Evolutionary conservation across 495 filamentous ascomycete genomes (phyloP), one percentile per base, ranked within the genome.

Genomic region (Trichoderma asperelloides): DNA sequence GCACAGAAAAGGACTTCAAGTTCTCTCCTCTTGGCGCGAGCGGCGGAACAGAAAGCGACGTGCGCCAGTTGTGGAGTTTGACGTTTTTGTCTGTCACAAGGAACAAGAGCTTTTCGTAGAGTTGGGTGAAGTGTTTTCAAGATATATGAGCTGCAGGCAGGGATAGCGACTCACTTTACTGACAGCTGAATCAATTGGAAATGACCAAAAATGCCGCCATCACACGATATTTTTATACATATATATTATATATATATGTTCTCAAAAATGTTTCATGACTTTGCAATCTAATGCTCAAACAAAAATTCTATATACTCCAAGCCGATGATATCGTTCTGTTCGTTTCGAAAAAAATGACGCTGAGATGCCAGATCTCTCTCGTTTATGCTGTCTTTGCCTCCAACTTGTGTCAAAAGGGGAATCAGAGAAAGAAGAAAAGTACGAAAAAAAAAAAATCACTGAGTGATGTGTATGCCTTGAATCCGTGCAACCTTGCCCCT

Each of bases 51-150:
- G 82, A 83, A 71, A 78, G 77, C 57, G 76, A 86, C 76, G 78
- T 85, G 64, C 69, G 78, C 60, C 84, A 86, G 70, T 73, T 86
- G 30, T 86, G 84, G 84, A 84, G 82, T 67, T 77, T 86, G 69
- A 80, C 83, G 2, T 85, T 85, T 71, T 73, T 86, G 68, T 81
- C 82, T 27, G 76, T 85, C 13, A 47, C 27, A 23, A 65, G 64
- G 64, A 65, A 65, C 23, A 45, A 65, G 64, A 33, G 55, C n/a
- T 60, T 25, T 55, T 55, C 49, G n/a, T n/a, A 28, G 9, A 60
- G 27, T 60, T 25, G 30, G 11, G 5, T 7, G 33, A 37, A n/a
- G n/a, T n/a, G n/a, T n/a, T n/a, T 37, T 7, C 6, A 8, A 7
- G 5, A 37, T 33, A 33, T 33, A 33, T 37, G 13, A 47, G 11